Base-by-base conservation (phyloP, 2,329 filamentous ascomycete genomes). In the Verticillium klebahnii region DNA sequence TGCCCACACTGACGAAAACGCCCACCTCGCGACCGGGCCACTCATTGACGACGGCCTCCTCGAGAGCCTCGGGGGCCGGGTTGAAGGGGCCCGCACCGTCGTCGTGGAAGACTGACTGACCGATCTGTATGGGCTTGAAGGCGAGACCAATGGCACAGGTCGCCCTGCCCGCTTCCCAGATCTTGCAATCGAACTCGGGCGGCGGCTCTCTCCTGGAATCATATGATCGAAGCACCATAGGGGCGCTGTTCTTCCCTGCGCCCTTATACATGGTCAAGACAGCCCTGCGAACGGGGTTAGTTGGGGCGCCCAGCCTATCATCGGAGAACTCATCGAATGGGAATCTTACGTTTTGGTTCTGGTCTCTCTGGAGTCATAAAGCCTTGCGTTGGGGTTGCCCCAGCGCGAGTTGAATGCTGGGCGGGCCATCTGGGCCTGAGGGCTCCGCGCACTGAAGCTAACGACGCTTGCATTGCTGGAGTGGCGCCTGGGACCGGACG, bases 121-220 rank as follows among this genome's bases (percentile, higher is more conserved):
- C 95, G 45, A 99, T 91, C 67, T 91, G 89, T 58, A 99, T 93
- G 0, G 94, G 93, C 74, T 99, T 99, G 78, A 99, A 99, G 1
- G 95, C 95, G 54, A 97, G 81, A 0, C 91, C 92, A 1, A 94
- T 95, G 1, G 95, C 92, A 60, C 86, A 92, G 1, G 95, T 99
- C n/a, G 95, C 95, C 63, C 95, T 87, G 12, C 95, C 95, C 5
- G 95, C 95, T 77, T 99, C 89, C 95, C 95, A 99, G 62, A 99
- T 95, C 56, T 89, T 96, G 76, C 93, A 97, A 71, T 97, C 91
- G 64, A 92, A 94, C 74, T 97, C 93, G 2, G 94, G 91, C 0
- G 93, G 85, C 0, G 93, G 90, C 74, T 98, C 95, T 74, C 90
- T 92, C 69, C 94, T 86, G 17, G 95, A 98, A 73, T 98, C 94